phyloP scores from a whole-genome alignment of 768 basidiomycete species.

The Hygrocybe coccinea region DNA sequence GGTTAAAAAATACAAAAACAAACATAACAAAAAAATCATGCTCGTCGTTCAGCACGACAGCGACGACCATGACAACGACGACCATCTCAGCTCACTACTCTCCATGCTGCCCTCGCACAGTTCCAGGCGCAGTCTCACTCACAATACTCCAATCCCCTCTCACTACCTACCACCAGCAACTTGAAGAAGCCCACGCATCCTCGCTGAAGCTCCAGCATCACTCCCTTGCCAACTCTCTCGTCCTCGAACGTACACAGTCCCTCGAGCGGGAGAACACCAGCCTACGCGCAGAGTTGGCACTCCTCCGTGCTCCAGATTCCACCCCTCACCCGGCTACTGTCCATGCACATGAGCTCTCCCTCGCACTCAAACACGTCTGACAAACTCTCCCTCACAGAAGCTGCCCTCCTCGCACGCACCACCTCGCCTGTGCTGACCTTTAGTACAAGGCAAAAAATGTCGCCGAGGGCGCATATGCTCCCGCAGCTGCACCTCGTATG shows the following conservation, averaged over 20 bases:
- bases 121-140: constrained; percentile 41
- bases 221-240: constrained; percentile 48
- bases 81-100: constrained; percentile 50
- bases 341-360: constrained; percentile 50
- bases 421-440: constrained; percentile 40
- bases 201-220: constrained; percentile 63
- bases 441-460: constrained; percentile 34
- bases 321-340: constrained; percentile 29
- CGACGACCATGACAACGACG: constrained; percentile 26
- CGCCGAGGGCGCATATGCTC: constrained; percentile 50
- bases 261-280: constrained; percentile 58
- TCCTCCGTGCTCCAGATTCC: constrained; percentile 50
- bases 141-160: constrained; percentile 8
- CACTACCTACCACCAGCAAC: constrained; percentile 40
- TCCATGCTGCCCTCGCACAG: constrained; percentile 41
- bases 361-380: constrained; percentile 63
- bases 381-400: constrained; percentile 54
- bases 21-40: neutral
- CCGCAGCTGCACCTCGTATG: constrained; percentile 46
- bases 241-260: constrained; percentile 41
- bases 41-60: neutral
- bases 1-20: neutral
- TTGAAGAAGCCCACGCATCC: constrained; percentile 54
- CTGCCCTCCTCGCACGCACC: too few species aligned
- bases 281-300: constrained; percentile 49